Conservation (phyloP, 2,329 filamentous ascomycete genomes). For the Bipolaris gigantea region DNA sequence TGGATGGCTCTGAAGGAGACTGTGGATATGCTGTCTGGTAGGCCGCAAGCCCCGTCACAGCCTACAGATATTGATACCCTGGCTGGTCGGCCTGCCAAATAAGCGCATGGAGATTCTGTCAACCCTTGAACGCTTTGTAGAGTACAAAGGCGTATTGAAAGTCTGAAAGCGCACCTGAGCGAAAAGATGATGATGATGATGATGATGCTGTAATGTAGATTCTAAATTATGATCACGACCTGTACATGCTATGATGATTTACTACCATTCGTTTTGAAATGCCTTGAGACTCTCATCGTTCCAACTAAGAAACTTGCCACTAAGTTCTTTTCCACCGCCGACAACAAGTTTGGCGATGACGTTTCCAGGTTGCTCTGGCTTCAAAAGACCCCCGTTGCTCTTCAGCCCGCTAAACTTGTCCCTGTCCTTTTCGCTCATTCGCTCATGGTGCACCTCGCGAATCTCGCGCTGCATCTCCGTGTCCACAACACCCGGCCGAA, state of each 20-base stretch:
- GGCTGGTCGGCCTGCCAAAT: slow-evolving; percentile 22
- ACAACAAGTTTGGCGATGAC: slow-evolving; percentile 81
- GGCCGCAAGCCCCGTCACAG: slow-evolving; percentile 23
- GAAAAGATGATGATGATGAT: slow-evolving; percentile 1
- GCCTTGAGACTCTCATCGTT: slow-evolving; percentile 33
- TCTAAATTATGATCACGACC: slow-evolving; percentile 2
- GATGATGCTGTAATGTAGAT: slow-evolving; percentile 12
- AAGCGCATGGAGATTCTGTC: background rate
- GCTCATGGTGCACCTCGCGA: slow-evolving; percentile 67
- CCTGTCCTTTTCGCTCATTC: slow-evolving; percentile 61
- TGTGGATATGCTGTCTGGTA: slow-evolving; percentile 80
- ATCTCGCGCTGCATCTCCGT: slow-evolving; percentile 90
- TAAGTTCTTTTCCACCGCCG: slow-evolving; percentile 64
- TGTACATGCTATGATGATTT: slow-evolving; percentile 1
- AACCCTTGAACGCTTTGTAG: background rate
- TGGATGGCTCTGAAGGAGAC: slow-evolving; percentile 80
- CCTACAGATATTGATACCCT: slow-evolving; percentile 26
- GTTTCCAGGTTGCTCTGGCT: slow-evolving; percentile 79
- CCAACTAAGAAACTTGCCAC: slow-evolving; percentile 70
- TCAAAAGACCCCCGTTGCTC: slow-evolving; percentile 70
- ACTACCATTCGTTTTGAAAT: slow-evolving; percentile 16
- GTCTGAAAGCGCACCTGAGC: background rate
- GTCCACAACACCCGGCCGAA: slow-evolving; percentile 80
- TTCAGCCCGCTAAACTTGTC: slow-evolving; percentile 70
- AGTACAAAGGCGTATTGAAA: background rate